Base-by-base conservation (phyloP, 768 basidiomycete genomes). In the Mycena capillaripes region DNA sequence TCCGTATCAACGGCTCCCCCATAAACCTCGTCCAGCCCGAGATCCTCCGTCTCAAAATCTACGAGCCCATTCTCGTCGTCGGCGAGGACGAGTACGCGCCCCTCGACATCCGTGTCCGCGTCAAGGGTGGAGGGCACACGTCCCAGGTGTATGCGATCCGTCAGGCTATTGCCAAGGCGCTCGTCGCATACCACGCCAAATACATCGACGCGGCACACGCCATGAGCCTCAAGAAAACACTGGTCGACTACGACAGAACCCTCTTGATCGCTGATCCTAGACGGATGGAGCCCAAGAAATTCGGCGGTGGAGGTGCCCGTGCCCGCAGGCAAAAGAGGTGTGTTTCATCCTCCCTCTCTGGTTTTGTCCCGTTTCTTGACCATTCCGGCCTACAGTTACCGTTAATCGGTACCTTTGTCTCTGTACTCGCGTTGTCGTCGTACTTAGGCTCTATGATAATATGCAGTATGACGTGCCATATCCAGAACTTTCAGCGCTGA, bases 211-310 rank as follows among this genome's bases (percentile, higher is more conserved):
- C 98, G 75, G 97, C 92, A 84, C 96, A 95, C 78, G 96, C 97
- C 29, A 91, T 99, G 85, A 97, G 97, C 86, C 83, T 99, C 86
- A 98, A 98, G 92, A 99, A 99, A 90, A 95, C 95, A 83, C 86
- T 99, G 77, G 95, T 98, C 73, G 92, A 95, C 19, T 99, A 99
- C 84, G 98, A 99, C 88, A 89, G 94, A 76, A 91, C 94, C 59
- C 86, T 97, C 72, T 84, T 97, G 79, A 97, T 97, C 76, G 94
- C 96, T 67, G 96, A 97, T 82, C 96, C 96, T 76, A 92, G 98
- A 86, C 93, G 97, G 88, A 95, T 94, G 93, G 97, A 99, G 84
- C 97, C 97, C 78, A 98, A 98, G 92, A 98, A 97, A 87, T 98
- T 99, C 83, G 97, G 97, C 90, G 97, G 97, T 89, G 89, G 88